Evolutionary conservation across 2,329 filamentous ascomycete species (phyloP).

Genomic region (Epichloe sibirici): DNA sequence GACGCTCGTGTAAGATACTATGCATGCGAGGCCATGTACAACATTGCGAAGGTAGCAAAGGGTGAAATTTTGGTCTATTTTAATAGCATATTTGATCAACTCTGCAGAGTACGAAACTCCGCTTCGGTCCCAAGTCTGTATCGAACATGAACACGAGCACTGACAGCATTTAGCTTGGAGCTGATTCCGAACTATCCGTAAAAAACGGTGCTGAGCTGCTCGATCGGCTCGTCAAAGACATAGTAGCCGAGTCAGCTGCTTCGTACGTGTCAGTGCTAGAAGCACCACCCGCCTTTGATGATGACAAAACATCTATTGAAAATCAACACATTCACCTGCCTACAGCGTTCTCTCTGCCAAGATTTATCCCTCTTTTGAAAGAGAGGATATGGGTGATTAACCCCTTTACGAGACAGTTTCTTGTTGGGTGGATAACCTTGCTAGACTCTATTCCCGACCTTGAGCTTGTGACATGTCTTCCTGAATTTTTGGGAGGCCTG

Average conservation of each 20-base stretch:
- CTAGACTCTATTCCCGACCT: conserved; percentile 94
- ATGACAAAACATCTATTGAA: conserved; percentile 33
- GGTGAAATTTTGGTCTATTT: conserved; percentile 96
- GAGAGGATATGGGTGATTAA: conserved; percentile 92
- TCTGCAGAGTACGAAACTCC: conserved; percentile 65
- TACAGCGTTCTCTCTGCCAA: conserved; percentile 81
- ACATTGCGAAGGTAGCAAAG: conserved; percentile 98
- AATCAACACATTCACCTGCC: conserved; percentile 42
- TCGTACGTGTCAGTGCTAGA: conserved; percentile 89
- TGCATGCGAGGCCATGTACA: conserved; percentile 99
- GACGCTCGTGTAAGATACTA: conserved; percentile 97
- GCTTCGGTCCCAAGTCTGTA: conserved; percentile 2
- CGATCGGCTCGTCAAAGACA: conserved; percentile 90
- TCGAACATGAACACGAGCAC: neutral
- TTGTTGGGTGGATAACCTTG: conserved; percentile 91
- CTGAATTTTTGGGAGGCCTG: conserved; percentile 79
- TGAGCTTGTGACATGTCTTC: conserved; percentile 84
- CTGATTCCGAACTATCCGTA: conserved; percentile 90
- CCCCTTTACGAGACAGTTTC: conserved; percentile 85
- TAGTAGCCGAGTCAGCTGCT: conserved; percentile 86
- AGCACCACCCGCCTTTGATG: conserved; percentile 31
- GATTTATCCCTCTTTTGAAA: conserved; percentile 86
- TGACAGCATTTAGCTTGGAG: conserved; percentile 55
- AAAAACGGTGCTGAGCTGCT: conserved; percentile 96
- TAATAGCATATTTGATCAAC: conserved; percentile 93